Conservation (phyloP, 1,139 yeast genomes). For the Saccharomyces hybrid region DNA sequence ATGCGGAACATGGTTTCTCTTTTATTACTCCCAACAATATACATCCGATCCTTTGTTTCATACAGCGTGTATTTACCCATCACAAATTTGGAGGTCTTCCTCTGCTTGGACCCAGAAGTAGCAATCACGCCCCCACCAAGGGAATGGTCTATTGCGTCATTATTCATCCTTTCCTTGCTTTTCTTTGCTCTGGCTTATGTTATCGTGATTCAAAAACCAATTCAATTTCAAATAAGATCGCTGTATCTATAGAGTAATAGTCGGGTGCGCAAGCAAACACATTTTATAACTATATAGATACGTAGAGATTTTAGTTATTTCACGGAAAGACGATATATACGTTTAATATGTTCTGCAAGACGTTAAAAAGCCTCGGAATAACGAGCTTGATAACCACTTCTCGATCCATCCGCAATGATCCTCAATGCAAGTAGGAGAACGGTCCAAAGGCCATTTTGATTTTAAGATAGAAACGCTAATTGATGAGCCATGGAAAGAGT, state of each 20-base stretch:
- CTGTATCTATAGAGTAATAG: not conserved
- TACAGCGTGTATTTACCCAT: conserved; percentile 74
- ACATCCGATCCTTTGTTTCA: conserved; percentile 71
- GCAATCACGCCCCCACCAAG: conserved; percentile 4
- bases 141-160: not conserved
- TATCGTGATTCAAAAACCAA: not conserved
- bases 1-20: conserved; percentile 80
- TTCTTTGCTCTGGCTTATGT: not conserved
- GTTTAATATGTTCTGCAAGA: no score
- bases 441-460: no score
- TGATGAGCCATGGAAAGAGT: no score
- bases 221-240: not conserved
- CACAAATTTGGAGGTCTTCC: conserved; percentile 41
- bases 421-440: no score
- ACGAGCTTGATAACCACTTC: no score
- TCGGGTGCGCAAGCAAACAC: not conserved
- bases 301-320: no score
- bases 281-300: not conserved
- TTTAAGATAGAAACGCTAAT: no score
- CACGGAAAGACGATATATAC: no score
- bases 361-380: no score
- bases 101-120: conserved; percentile 16
- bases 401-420: no score
- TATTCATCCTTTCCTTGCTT: not conserved
- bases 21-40: conserved; percentile 86